Percentiles rank a stretch among this genome's conserved stretches.
Evolutionary conservation across 345 rosid species (phyloP).

Genomic region (Turritis glabra): DNA sequence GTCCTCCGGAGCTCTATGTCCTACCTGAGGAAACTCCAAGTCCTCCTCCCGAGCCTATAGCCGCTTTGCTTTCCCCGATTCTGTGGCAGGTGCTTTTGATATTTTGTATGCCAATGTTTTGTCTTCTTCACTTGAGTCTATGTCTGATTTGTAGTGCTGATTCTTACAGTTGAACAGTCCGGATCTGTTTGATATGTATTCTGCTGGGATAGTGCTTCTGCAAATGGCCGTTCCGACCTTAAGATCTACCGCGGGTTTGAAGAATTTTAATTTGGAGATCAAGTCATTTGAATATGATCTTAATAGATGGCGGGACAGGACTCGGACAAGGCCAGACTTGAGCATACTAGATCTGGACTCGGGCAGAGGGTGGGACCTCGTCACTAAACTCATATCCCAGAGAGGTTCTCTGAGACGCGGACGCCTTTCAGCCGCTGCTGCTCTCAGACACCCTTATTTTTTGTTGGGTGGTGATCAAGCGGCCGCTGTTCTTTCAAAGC

Average conservation of each 20-base stretch:
- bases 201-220: conserved; percentile 84
- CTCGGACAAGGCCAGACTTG: conserved; percentile 74
- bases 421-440: conserved; percentile 90
- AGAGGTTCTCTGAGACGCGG: conserved; percentile 78
- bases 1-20: conserved; percentile 92
- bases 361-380: conserved; percentile 97
- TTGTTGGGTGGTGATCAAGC: conserved; percentile 93
- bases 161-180: conserved; percentile 85
- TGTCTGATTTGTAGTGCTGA: conserved; percentile 13
- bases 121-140: background rate
- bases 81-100: conserved; percentile 68
- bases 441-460: conserved; percentile 92
- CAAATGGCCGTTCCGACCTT: conserved; percentile 91
- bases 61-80: conserved; percentile 87
- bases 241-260: conserved; percentile 65
- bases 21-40: conserved; percentile 93
- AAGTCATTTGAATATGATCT: conserved; percentile 59
- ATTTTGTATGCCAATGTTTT: background rate
- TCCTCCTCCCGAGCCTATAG: conserved; percentile 95
- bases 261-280: conserved; percentile 81
- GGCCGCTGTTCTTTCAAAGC: conserved; percentile 79
- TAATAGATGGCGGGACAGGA: conserved; percentile 70
- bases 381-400: conserved; percentile 77
- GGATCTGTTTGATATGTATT: conserved; percentile 89
- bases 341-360: conserved; percentile 84